phyloP scores from a whole-genome alignment of 148 eudicot species.

The Chenopodium berlandieri region DNA sequence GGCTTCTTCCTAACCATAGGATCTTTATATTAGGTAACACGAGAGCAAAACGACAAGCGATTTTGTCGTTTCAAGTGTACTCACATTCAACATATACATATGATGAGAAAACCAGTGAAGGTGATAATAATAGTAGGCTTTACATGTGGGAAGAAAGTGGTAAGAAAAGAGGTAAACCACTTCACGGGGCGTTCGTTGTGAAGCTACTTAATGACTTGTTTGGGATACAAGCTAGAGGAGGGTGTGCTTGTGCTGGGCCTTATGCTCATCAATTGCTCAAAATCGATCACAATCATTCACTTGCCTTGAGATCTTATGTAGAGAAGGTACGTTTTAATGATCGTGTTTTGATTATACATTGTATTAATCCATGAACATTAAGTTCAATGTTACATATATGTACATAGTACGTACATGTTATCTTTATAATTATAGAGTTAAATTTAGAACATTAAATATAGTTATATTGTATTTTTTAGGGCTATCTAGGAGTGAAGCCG shows the following conservation, averaged over 20 bases:
- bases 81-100: slow-evolving; percentile 18
- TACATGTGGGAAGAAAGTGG: slow-evolving; percentile 13
- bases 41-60: slow-evolving; percentile 37
- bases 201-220: slow-evolving; percentile 62
- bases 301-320: slow-evolving; percentile 42
- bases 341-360: not conserved
- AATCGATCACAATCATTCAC: slow-evolving; percentile 37
- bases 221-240: slow-evolving; percentile 69
- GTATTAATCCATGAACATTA: too few relatives aligned
- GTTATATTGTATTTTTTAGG: slow-evolving; percentile 21
- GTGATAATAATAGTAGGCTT: not conserved
- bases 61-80: slow-evolving; percentile 47
- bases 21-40: slow-evolving; percentile 43
- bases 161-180: slow-evolving; percentile 31
- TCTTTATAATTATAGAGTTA: too few relatives aligned
- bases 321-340: slow-evolving; percentile 27
- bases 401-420: too few relatives aligned
- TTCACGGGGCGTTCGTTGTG: slow-evolving; percentile 53
- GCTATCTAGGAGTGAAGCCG: slow-evolving; percentile 52
- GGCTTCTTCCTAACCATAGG: slow-evolving; percentile 33
- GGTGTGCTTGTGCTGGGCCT: slow-evolving; percentile 73
- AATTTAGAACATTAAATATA: too few relatives aligned
- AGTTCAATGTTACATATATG: too few relatives aligned
- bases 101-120: not conserved
- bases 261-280: slow-evolving; percentile 53